Evolutionary conservation across 2,329 filamentous ascomycete genomes (phyloP), one percentile per base, ranked within the genome.

Genomic region (Clonostachys rhizophaga): DNA sequence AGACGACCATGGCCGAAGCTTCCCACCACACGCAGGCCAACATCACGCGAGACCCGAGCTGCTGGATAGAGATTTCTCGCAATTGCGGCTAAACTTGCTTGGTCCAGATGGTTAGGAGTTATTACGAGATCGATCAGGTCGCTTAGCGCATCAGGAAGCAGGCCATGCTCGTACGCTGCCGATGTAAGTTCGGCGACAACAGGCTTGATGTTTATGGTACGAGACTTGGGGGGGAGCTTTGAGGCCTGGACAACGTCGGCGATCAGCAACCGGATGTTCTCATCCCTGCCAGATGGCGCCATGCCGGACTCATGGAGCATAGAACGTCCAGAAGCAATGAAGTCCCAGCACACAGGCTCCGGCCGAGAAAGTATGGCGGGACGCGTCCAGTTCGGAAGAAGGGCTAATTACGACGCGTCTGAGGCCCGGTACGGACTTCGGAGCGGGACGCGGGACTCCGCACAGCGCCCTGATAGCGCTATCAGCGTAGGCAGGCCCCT

Each of bases 11-110:
- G 85, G 5, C 90, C 89, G n/a, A 95, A 74, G 43, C 79, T 81
- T 45, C 84, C 84, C 18, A 94, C 76, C 10, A 91, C 68, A 49
- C 79, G 83, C 43, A 89, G 71, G 44, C 88, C 70, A 39, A 83
- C 64, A 47, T 80, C 72, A 34, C 78, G 71, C 12, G 78, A 62
- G n/a, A 95, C 75, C 40, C 74, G 74, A 37, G 75, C 72, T n/a
- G 78, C 75, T 3, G 90, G 89, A 63, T 92, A 95, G 44, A 95
- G 69, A 50, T 86, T 88, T 52, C 84, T 87, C 55, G 90, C 66
- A 43, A 95, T 70, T 30, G 74, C 78, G 13, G 79, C 83, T 30
- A 86, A 74, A 54, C 83, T 90, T 30, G 83, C 83, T 64, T 94
- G 90, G 62, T 94, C 89, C 18, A 95, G 76, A 54, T 84, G 72